Conservation (phyloP, 2,329 filamentous ascomycete genomes). For the Cladosporium sp. region DNA sequence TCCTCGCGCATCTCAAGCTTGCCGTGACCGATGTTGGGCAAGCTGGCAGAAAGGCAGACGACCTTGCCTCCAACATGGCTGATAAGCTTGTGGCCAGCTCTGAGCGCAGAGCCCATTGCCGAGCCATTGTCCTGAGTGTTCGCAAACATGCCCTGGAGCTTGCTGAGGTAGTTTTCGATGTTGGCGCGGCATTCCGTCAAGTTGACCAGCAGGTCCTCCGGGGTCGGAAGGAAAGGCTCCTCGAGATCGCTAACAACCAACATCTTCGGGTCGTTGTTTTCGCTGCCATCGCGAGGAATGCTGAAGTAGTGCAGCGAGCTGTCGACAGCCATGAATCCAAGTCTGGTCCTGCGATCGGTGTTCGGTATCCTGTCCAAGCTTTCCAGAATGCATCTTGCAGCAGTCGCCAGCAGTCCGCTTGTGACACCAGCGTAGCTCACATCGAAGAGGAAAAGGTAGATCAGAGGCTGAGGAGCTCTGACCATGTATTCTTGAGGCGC, state of each 20-base stretch:
- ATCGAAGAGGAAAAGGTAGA: slow-evolving; percentile 93
- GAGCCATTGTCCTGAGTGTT: slow-evolving; percentile 84
- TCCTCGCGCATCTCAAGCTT: slow-evolving; percentile 92
- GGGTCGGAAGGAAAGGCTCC: slow-evolving; percentile 93
- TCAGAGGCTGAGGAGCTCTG: slow-evolving; percentile 86
- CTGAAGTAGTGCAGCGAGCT: slow-evolving; percentile 94
- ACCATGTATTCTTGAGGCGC: slow-evolving; percentile 99
- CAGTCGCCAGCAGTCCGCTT: slow-evolving; percentile 85
- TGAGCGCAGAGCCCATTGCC: slow-evolving; percentile 91
- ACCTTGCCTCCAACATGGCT: slow-evolving; percentile 93
- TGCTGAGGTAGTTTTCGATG: slow-evolving; percentile 84
- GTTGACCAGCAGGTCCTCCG: slow-evolving; percentile 84
- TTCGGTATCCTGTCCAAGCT: slow-evolving; percentile 98
- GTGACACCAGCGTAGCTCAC: slow-evolving; percentile 88
- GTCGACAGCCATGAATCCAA: slow-evolving; percentile 95
- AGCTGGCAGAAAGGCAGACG: slow-evolving; percentile 79
- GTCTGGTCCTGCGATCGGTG: slow-evolving; percentile 82
- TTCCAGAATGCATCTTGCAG: slow-evolving; percentile 87
- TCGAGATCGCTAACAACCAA: slow-evolving; percentile 92
- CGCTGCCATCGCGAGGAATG: slow-evolving; percentile 81
- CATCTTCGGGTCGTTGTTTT: slow-evolving; percentile 82
- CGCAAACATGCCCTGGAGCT: slow-evolving; percentile 94
- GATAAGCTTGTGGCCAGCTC: slow-evolving; percentile 93
- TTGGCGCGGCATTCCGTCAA: slow-evolving; percentile 84
- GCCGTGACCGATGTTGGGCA: slow-evolving; percentile 85